Conservation (phyloP, 2,329 filamentous ascomycete genomes). For the Cladophialophora yegresii region DNA sequence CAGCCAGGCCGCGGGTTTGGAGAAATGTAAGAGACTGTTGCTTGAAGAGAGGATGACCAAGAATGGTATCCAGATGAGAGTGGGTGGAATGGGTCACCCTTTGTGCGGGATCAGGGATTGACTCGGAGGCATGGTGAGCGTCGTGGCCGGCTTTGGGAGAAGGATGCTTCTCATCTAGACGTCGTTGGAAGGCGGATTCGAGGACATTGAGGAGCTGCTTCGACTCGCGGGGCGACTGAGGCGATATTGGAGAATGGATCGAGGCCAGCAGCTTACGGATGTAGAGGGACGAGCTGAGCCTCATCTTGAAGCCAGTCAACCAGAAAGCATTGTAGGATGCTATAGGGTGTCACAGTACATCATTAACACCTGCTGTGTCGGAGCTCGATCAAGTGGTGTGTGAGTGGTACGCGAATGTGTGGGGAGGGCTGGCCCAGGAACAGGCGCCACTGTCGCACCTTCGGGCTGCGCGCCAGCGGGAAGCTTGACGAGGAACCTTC, state of each 20-base stretch:
- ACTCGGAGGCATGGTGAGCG: conserved; percentile 29
- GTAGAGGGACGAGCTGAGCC: conserved; percentile 50
- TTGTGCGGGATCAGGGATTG: conserved; percentile 28
- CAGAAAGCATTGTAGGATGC: conserved; percentile 4
- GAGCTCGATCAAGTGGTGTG: not conserved
- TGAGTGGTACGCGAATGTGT: not conserved
- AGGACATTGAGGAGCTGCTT: conserved; percentile 62
- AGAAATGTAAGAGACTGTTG: conserved; percentile 13
- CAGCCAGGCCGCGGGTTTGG: conserved; percentile 18
- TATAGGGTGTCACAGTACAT: not conserved
- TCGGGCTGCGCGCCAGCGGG: not conserved
- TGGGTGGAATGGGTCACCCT: conserved; percentile 28
- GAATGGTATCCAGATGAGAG: conserved; percentile 32
- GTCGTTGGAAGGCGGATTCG: conserved; percentile 63
- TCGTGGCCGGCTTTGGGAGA: conserved; percentile 34
- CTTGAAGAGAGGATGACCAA: conserved; percentile 33
- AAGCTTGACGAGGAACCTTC: conserved; percentile 18
- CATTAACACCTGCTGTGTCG: not conserved
- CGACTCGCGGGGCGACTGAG: conserved; percentile 58
- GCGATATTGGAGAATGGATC: conserved; percentile 54
- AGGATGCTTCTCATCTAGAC: conserved; percentile 62
- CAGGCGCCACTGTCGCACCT: conserved; percentile 1
- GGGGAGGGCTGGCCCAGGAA: not conserved
- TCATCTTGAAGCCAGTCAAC: conserved; percentile 47
- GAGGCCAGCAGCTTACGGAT: conserved; percentile 56